Evolutionary conservation across 768 basidiomycete genomes (phyloP), one percentile per base, ranked within the genome.

Genomic region (Asterophora parasitica): DNA sequence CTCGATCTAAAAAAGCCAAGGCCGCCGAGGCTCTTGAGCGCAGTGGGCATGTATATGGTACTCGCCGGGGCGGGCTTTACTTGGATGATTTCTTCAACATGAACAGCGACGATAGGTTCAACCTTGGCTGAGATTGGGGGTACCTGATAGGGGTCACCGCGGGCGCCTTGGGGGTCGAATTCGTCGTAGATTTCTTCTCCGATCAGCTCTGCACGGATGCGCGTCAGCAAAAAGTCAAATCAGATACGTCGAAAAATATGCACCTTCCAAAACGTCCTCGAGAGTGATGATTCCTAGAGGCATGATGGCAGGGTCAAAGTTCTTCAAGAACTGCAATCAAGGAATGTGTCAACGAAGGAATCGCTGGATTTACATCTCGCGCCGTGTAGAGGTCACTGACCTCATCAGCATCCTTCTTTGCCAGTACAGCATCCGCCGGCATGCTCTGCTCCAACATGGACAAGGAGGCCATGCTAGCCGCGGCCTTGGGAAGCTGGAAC

Each of bases 111-210:
- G 1, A 48, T 42, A 48, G 63, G 57, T 23, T 58, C 51, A 31
- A 48, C 27, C 47, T 60, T 51, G 2, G 48, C 32, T 9, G 30
- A 2, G 12, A 31, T 31, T 37, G 65, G 56, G 32, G 66, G 64
- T 12, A 69, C 56, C 53, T 70, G 63, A 52, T 66, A 65, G 35
- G 61, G 79, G 59, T 74, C 76, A 10, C 73, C 78, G 52, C 73
- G 78, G n/a, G 78, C 78, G 34, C 86, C 88, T 63, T 88, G 79
- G 9, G 78, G 76, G 59, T 92, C 91, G 61, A 89, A 92, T 67
- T 93, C 92, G 59, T 93, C 90, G 51, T 88, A 90, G 44, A 94
- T 92, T 58, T 93, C 92, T 67, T 93, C 90, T 11, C 92, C 92
- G 46, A 94, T 93, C 9, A 94, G 74, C 61, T 93, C 92, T 89